phyloP scores from a whole-genome alignment of 768 basidiomycete genomes.

The Leccinum boreale region DNA sequence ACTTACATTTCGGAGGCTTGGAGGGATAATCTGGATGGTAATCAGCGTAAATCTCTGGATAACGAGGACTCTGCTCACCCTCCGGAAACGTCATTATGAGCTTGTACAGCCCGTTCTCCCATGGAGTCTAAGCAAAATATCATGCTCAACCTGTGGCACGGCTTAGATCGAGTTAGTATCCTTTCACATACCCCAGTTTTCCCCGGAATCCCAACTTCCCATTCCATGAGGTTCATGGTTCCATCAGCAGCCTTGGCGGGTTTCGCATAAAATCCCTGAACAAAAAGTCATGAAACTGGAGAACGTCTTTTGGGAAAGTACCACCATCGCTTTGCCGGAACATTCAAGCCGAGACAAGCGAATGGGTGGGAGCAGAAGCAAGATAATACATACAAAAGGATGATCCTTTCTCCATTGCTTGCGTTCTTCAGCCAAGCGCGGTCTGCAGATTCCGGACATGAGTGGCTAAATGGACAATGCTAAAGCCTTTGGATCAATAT shows the following conservation, averaged over 20 bases:
- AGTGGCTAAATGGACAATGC: slow-evolving; percentile 1
- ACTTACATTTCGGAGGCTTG: slow-evolving; percentile 88
- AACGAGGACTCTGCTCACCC: slow-evolving; percentile 47
- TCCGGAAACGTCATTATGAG: slow-evolving; percentile 95
- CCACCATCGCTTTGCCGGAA: not conserved
- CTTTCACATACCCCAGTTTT: slow-evolving; percentile 70
- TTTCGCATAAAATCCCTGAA: slow-evolving; percentile 94
- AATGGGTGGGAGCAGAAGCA: not conserved
- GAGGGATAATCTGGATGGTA: slow-evolving; percentile 78
- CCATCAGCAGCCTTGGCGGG: slow-evolving; percentile 89
- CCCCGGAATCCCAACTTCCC: slow-evolving; percentile 99
- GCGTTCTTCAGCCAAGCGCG: slow-evolving; percentile 91
- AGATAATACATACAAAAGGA: slow-evolving; percentile 74
- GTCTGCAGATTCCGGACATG: slow-evolving; percentile 90
- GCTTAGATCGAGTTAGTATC: slow-evolving; percentile 2
- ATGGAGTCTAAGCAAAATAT: slow-evolving; percentile 67
- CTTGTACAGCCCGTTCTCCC: slow-evolving; percentile 97
- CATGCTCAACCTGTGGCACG: slow-evolving; percentile 10
- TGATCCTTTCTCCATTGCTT: slow-evolving; percentile 99
- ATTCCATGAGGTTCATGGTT: slow-evolving; percentile 93
- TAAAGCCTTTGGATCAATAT: not conserved
- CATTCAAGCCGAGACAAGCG: slow-evolving; percentile 1
- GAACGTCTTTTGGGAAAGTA: not conserved
- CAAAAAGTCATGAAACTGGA: not conserved
- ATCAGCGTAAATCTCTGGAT: slow-evolving; percentile 6